Evolutionary conservation across 768 basidiomycete species (phyloP).

Genomic region (Flagelloscypha sp.): DNA sequence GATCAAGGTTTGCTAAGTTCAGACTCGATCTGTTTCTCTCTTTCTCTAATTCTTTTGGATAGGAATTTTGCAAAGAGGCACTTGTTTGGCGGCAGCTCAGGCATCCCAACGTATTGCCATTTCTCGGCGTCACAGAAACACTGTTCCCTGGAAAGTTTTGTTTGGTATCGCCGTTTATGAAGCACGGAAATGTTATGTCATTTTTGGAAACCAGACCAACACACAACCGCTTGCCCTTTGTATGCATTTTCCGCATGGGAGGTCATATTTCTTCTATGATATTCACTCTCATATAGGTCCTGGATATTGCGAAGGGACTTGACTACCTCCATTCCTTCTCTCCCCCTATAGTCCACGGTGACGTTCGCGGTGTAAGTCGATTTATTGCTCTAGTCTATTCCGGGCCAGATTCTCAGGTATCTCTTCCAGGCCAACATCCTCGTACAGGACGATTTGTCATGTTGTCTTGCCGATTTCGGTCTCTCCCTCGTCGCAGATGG

Average conservation of each 20-base stretch:
- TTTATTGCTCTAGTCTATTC: background rate
- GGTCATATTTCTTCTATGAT: background rate
- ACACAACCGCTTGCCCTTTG: conserved; percentile 3
- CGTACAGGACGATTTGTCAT: conserved; percentile 15
- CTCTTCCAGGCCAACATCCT: background rate
- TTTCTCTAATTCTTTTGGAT: too few species aligned
- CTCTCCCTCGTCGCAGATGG: conserved; percentile 5
- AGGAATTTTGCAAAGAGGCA: conserved; percentile 22
- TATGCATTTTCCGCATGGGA: background rate
- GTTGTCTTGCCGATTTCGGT: conserved; percentile 26
- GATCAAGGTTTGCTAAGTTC: too few species aligned
- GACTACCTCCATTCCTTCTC: conserved; percentile 17
- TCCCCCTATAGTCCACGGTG: conserved; percentile 14
- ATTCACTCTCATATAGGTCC: conserved; percentile 10
- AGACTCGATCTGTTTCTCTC: too few species aligned
- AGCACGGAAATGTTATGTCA: conserved; percentile 16
- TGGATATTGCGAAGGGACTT: conserved; percentile 16
- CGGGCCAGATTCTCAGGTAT: too few species aligned
- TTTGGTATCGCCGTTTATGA: conserved; percentile 23
- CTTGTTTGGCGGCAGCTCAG: conserved; percentile 19
- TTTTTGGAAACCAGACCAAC: conserved; percentile 11
- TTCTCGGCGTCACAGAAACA: conserved; percentile 18
- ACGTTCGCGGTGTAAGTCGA: conserved; percentile 12
- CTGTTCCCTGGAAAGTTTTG: conserved; percentile 17
- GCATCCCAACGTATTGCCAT: conserved; percentile 20